phyloP scores from a whole-genome alignment of 352 stramenopile species.

The Phytophthora litchii region DNA sequence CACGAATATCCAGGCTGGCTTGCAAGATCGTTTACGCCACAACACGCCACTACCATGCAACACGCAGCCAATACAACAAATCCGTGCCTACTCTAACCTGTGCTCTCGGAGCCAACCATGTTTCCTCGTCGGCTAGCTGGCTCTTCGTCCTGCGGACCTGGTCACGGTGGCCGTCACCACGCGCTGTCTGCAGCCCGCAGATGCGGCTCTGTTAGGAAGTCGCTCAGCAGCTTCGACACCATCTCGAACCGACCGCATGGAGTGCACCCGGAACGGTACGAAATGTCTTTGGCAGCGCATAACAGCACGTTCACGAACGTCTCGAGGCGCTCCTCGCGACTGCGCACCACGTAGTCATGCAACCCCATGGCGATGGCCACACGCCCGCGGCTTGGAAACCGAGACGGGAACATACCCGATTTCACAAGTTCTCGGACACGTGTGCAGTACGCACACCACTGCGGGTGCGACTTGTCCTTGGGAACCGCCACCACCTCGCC shows the following conservation, averaged over 20 bases:
- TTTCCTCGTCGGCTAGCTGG: no score
- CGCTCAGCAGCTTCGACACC: slow-evolving; percentile 53
- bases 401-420: slow-evolving; percentile 53
- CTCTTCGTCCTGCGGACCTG: no score
- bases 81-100: no score
- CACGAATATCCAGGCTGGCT: slow-evolving; percentile 20
- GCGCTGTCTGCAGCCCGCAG: no score
- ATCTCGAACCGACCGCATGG: slow-evolving; percentile 55
- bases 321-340: no score
- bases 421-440: slow-evolving; percentile 46
- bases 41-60: neutral
- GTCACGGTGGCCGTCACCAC: no score
- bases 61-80: no score
- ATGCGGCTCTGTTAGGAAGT: slow-evolving; percentile 55
- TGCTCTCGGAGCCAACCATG: no score
- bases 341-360: slow-evolving; percentile 1
- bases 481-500: slow-evolving; percentile 24
- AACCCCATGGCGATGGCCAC: slow-evolving; percentile 29
- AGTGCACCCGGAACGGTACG: slow-evolving; percentile 47
- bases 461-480: slow-evolving; percentile 45
- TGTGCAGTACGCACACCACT: slow-evolving; percentile 67
- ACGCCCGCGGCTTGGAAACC: slow-evolving; percentile 27
- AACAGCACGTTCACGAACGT: no score
- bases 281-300: slow-evolving; percentile 47
- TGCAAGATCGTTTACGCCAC: slow-evolving; percentile 28